Conservation (phyloP, 805 yeast genomes). For the Torulaspora maleeae region DNA sequence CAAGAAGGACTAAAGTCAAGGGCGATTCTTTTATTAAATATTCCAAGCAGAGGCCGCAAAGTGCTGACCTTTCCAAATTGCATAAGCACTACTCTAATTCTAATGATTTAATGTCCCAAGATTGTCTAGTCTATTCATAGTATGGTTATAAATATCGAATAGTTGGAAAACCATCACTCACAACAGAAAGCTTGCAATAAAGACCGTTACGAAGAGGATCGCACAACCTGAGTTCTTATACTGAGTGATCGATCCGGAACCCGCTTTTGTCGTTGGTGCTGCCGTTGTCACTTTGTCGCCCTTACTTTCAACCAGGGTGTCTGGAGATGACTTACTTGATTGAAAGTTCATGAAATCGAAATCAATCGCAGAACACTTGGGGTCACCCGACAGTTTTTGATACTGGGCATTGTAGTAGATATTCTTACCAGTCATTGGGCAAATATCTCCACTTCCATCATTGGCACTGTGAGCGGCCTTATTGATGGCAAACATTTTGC, state of each 20-base stretch:
- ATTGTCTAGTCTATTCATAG: conserved; percentile 2
- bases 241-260: conserved; percentile 7
- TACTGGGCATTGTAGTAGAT: conserved; percentile 21
- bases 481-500: conserved; percentile 51
- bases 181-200: conserved; percentile 21
- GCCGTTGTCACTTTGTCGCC: conserved; percentile 8
- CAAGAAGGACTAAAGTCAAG: conserved; percentile 42
- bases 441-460: conserved; percentile 19
- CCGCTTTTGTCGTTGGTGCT: conserved; percentile 3
- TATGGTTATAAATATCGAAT: background rate
- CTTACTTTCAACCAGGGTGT: conserved; percentile 7
- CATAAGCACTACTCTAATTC: conserved; percentile 2
- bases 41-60: background rate
- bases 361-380: background rate
- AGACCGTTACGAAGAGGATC: conserved; percentile 23
- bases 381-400: background rate
- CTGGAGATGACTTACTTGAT: background rate
- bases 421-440: conserved; percentile 27
- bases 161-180: background rate
- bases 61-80: background rate
- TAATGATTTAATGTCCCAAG: conserved; percentile 8
- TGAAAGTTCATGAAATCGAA: conserved; percentile 1
- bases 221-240: conserved; percentile 11
- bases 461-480: conserved; percentile 29
- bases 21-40: conserved; percentile 1